A percentile compares a stretch with the other conserved stretches of the same genome.
These are phyloP conservation scores for Emydomyces testavorans DNA, from an alignment of 2,329 filamentous ascomycete genomes.

Conservation along the genomic window DNA sequence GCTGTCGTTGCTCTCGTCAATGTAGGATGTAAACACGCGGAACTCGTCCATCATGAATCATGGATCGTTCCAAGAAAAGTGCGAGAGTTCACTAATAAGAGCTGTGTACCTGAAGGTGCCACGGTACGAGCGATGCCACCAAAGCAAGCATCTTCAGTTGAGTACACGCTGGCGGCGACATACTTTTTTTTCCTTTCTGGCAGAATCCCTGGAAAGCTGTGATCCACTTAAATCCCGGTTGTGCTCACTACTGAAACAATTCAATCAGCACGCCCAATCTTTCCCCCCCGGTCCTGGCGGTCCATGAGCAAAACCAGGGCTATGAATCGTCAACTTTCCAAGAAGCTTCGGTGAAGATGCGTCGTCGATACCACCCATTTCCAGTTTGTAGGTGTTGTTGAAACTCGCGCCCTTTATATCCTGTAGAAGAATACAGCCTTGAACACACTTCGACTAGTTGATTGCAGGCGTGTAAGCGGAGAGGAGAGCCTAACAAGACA, in stretches of 20 bases:
- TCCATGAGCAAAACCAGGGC: background rate
- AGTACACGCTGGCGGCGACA: background rate
- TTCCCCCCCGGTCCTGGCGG: background rate
- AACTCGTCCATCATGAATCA: background rate
- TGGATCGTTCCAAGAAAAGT: background rate
- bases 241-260: constrained; percentile 5
- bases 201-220: background rate
- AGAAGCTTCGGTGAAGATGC: too few relatives aligned
- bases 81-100: background rate
- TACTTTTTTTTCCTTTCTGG: too few relatives aligned
- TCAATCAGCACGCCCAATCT: background rate
- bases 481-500: too few relatives aligned
- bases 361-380: too few relatives aligned
- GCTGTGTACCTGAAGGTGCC: background rate
- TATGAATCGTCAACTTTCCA: background rate
- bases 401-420: background rate
- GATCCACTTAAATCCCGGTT: constrained; percentile 5
- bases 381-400: too few relatives aligned
- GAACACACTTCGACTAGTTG: too few relatives aligned
- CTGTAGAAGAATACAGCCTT: too few relatives aligned
- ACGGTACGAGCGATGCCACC: background rate
- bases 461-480: too few relatives aligned
- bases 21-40: too few relatives aligned
- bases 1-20: too few relatives aligned
- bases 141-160: background rate